Evolutionary conservation across 2,329 filamentous ascomycete genomes (phyloP).

Genomic region (Tolypocladium ovalisporum): DNA sequence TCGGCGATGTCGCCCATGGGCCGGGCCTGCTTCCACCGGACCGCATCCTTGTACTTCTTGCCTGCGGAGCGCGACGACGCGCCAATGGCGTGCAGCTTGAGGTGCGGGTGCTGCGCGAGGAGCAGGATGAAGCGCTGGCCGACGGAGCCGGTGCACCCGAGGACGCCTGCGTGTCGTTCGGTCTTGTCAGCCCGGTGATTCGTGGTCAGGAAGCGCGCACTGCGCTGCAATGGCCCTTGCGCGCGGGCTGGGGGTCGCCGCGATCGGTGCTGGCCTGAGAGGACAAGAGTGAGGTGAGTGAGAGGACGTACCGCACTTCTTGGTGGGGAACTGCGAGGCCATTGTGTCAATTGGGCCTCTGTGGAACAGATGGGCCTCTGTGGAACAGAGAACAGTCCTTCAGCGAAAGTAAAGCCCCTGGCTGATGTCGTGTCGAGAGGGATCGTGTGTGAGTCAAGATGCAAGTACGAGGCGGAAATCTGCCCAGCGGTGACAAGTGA

Average conservation of each 20-base stretch:
- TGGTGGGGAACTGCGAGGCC: conserved; percentile 37
- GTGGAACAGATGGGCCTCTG: not conserved
- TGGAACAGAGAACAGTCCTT: not conserved
- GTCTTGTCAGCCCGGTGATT: not conserved
- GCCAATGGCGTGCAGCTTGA: conserved; percentile 78
- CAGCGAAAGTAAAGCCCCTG: not conserved
- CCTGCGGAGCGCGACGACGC: conserved; percentile 82
- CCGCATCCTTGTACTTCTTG: conserved; percentile 90
- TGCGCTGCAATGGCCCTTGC: not conserved
- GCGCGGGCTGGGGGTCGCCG: not conserved
- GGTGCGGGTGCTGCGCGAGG: conserved; percentile 75
- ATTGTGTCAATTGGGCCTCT: conserved; percentile 10
- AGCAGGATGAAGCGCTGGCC: conserved; percentile 93
- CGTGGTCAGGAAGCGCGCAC: not conserved
- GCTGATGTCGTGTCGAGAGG: not conserved
- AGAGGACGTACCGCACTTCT: conserved; percentile 44
- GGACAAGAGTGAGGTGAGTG: not conserved
- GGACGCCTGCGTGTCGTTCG: conserved; percentile 50
- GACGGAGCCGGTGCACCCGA: conserved; percentile 88
- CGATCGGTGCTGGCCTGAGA: conserved; percentile 1
- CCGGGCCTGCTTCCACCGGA: conserved; percentile 84
- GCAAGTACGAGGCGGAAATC: conserved; percentile 6
- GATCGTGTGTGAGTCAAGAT: not conserved
- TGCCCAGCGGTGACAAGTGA: not conserved
- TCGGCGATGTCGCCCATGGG: conserved; percentile 74